Evolutionary conservation across 2,329 filamentous ascomycete species (phyloP), one percentile per base, ranked within the genome.

Genomic region (Verticillium isaacii): DNA sequence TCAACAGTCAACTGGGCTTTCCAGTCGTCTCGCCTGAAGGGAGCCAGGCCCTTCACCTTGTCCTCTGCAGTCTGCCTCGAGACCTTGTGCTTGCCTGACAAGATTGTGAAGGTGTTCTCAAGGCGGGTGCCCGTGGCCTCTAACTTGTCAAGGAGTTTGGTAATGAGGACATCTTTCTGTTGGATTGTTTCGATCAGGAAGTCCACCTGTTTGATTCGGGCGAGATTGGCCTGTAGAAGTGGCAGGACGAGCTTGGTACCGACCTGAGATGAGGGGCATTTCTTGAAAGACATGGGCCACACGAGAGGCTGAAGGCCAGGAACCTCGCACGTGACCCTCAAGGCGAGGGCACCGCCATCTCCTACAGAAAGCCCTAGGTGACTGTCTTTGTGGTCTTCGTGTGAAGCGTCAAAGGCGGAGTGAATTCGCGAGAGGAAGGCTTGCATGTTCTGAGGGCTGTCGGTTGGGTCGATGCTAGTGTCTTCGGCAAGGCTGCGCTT

Each of bases 381-480:
- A 65, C 78, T 83, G 64, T 74, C 75, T 64, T 71, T 70, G 65
- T 82, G 79, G 41, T 77, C 77, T 23, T 71, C 70, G 41, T 76
- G 75, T 23, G 69, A 84, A 62, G 65, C 78, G 77, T 78, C 82
- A 69, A 86, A 74, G 34, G 82, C 81, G 50, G 76, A 75, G 57
- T 78, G 74, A 19, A 94, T 77, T 68, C 89, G 88, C 25, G 84
- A 79, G 15, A 93, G 77, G 59, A 94, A 85, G 58, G 87, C 86
- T 32, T 75, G 71, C 75, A 91, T 85, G 68, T 94, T 90, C 58
- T 86, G 83, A 0, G 80, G 77, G 63, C 89, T 88, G 66, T 89
- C 87, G 70, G 83, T 87, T 1, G 91, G 87, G 70, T 94, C 90
- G 64, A 94, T 92, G 64, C 84, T 87, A 17, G 88, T 90, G 67